These are phyloP conservation scores for Phaffia rhodozyma DNA, from an alignment of 1,284 basidiomycete species.

Conservation along the genomic window DNA sequence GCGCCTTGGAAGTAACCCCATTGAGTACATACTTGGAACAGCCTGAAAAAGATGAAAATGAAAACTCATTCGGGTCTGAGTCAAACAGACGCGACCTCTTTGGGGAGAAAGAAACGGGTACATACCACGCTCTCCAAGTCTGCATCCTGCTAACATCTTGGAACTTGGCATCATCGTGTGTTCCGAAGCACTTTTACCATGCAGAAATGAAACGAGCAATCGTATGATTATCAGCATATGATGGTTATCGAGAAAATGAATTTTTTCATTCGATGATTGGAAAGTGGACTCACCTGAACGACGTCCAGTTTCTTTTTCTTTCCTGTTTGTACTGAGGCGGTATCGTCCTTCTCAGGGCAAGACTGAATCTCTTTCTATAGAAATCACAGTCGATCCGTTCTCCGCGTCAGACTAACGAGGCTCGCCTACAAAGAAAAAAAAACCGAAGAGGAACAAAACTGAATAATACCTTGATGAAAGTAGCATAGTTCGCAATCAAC, in stretches of 20 bases:
- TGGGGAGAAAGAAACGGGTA: neutral
- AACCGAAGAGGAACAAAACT: neutral
- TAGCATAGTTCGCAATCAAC: constrained; percentile 51
- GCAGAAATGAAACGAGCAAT: neutral
- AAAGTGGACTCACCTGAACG: neutral
- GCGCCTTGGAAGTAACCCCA: constrained; percentile 71
- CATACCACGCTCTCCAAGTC: constrained; percentile 69
- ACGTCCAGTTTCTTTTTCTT: constrained; percentile 5
- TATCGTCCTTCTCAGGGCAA: constrained; percentile 5
- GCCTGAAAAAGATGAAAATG: neutral
- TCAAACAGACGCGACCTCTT: neutral
- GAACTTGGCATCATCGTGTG: constrained; percentile 56
- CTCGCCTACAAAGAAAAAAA: constrained; percentile 1
- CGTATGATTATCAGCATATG: neutral
- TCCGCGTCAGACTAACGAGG: neutral
- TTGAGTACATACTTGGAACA: constrained; percentile 46
- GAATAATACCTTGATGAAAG: constrained; percentile 54
- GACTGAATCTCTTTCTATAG: constrained; percentile 4
- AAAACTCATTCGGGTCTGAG: neutral
- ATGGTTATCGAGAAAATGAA: neutral
- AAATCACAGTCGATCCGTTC: neutral
- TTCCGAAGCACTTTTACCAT: constrained; percentile 63
- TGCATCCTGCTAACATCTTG: constrained; percentile 50
- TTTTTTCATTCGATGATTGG: too few species aligned
- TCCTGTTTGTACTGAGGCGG: neutral